Conservation (phyloP, 345 rosid genomes). For the Pugionium dolabratum region DNA sequence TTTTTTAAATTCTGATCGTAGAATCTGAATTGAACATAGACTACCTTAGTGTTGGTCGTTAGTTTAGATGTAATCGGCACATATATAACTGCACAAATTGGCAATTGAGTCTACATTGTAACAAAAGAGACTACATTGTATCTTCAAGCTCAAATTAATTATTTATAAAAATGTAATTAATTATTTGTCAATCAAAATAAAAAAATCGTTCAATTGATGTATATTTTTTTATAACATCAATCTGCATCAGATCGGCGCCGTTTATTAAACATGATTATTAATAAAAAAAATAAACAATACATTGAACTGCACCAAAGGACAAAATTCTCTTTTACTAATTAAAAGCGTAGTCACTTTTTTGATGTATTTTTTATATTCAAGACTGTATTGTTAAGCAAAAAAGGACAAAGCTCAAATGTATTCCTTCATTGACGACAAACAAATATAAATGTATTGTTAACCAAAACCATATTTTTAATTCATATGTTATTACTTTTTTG, state of each 20-base stretch:
- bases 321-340: constrained; percentile 28
- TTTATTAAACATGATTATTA: constrained; percentile 20
- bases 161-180: not conserved
- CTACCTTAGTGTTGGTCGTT: not conserved
- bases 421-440: constrained; percentile 13
- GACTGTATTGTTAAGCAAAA: constrained; percentile 1
- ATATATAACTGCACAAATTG: not conserved
- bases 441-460: not conserved
- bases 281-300: constrained; percentile 3
- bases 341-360: not conserved
- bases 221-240: not conserved
- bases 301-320: constrained; percentile 28
- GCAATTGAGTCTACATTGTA: not conserved
- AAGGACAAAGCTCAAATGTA: constrained; percentile 18
- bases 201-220: not conserved
- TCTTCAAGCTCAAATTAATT: not conserved
- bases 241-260: constrained; percentile 34
- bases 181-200: not conserved
- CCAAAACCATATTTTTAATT: too few relatives aligned
- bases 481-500: too few relatives aligned
- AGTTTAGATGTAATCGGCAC: not conserved
- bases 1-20: too few relatives aligned
- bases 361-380: not conserved
- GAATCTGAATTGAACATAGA: not conserved
- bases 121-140: too few relatives aligned